Conservation (phyloP, 371 early-diverging fungal species). For the Smittium mucronatum region DNA sequence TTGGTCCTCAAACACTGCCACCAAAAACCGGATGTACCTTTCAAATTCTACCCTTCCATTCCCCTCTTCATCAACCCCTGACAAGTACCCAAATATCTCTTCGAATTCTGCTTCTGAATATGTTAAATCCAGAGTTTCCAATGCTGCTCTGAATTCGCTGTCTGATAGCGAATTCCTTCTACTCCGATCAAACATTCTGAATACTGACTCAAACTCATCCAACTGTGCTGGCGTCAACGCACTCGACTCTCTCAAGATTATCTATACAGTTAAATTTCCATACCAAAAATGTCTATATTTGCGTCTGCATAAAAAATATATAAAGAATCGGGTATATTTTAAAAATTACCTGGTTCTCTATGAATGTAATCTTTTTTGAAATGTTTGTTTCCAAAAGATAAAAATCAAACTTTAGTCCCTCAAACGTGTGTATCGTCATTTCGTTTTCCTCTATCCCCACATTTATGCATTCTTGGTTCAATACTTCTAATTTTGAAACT, state of each 20-base stretch:
- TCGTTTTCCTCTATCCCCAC: constrained; percentile 89
- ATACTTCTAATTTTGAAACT: background rate
- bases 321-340: background rate
- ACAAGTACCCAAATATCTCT: constrained; percentile 45
- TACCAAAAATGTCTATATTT: too few relatives aligned
- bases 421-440: constrained; percentile 75
- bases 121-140: constrained; percentile 71
- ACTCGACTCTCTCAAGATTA: constrained; percentile 63
- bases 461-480: constrained; percentile 51
- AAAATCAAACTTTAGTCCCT: constrained; percentile 77
- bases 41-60: constrained; percentile 60
- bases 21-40: constrained; percentile 78
- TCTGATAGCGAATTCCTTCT: constrained; percentile 54
- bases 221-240: constrained; percentile 84
- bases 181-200: constrained; percentile 79
- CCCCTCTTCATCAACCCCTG: constrained; percentile 30
- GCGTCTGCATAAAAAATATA: too few relatives aligned
- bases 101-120: constrained; percentile 63
- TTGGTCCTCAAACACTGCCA: constrained; percentile 78
- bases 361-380: constrained; percentile 73
- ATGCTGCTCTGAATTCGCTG: constrained; percentile 71
- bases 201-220: constrained; percentile 82
- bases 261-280: too few relatives aligned
- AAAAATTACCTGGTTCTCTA: constrained; percentile 69
- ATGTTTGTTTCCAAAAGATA: constrained; percentile 60